Evolutionary conservation across 176 grass and related monocot genomes (phyloP).

Genomic region (Oryza brachyantha): DNA sequence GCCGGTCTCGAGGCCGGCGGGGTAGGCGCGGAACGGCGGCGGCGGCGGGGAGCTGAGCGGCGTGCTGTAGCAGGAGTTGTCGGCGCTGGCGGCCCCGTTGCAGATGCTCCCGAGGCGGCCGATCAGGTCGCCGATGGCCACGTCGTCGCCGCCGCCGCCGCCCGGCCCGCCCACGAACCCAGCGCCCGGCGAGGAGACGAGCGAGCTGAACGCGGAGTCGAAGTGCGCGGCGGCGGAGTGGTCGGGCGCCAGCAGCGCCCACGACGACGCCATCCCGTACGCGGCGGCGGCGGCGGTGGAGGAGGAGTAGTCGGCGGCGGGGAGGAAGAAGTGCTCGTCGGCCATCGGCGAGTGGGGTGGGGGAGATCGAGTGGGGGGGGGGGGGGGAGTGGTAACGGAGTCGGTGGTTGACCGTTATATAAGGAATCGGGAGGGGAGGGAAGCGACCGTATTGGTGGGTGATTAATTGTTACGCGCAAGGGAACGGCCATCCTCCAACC

Average conservation of each 20-base stretch:
- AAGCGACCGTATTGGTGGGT: constrained; percentile 23
- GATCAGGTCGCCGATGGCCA: constrained; percentile 58
- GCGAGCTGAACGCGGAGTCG: constrained; percentile 61
- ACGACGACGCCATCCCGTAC: background rate
- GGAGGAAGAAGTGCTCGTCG: constrained; percentile 43
- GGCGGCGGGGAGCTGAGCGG: constrained; percentile 57
- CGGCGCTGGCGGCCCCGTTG: constrained; percentile 17
- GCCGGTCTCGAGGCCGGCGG: constrained; percentile 25
- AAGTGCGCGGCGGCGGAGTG: constrained; percentile 36
- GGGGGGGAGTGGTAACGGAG: background rate
- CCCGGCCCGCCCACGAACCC: too few species aligned
- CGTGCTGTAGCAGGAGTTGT: constrained; percentile 65
- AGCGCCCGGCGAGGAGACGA: constrained; percentile 48
- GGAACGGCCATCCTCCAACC: too few species aligned
- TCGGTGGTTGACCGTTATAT: constrained; percentile 57
- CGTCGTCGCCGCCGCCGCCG: constrained; percentile 8
- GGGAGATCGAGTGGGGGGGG: background rate
- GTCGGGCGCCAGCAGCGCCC: background rate
- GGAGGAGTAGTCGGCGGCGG: background rate
- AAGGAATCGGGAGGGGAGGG: constrained; percentile 14
- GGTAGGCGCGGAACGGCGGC: constrained; percentile 3
- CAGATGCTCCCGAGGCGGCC: constrained; percentile 72
- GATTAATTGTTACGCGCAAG: too few species aligned
- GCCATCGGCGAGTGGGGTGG: constrained; percentile 21
- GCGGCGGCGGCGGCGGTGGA: background rate